Conservation (phyloP, 257 asterid species). For the Sherardia arvensis region DNA sequence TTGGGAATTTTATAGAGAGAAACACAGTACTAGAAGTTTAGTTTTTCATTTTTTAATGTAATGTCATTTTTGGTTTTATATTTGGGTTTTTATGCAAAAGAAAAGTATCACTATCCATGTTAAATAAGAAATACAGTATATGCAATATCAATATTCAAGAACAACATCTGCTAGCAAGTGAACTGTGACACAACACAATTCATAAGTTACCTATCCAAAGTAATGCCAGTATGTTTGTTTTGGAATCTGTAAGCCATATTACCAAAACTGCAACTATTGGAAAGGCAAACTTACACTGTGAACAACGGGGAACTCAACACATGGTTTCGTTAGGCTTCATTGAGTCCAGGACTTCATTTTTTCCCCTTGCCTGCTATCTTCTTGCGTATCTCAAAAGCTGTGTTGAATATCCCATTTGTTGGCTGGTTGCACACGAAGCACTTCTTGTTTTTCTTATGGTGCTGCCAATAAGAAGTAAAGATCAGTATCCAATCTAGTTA, state of each 20-base stretch:
- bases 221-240: conserved; percentile 3
- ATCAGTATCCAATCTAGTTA: not conserved
- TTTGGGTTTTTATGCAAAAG: too few relatives aligned
- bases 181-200: too few relatives aligned
- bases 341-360: conserved; percentile 29
- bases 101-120: too few relatives aligned
- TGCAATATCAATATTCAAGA: not conserved
- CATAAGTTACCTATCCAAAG: not conserved
- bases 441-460: conserved; percentile 87
- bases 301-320: not conserved
- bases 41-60: too few relatives aligned
- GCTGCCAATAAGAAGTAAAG: conserved; percentile 42
- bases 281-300: not conserved
- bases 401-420: conserved; percentile 90
- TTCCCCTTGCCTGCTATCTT: conserved; percentile 52
- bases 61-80: too few relatives aligned
- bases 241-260: too few relatives aligned
- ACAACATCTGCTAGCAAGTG: not conserved
- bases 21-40: too few relatives aligned
- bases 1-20: too few relatives aligned
- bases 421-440: conserved; percentile 97
- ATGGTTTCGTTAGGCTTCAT: not conserved
- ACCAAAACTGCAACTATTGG: not conserved
- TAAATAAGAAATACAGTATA: too few relatives aligned
- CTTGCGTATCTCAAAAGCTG: conserved; percentile 87